Conservation (phyloP, 2,329 filamentous ascomycete species). For the Aspergillus proliferans region DNA sequence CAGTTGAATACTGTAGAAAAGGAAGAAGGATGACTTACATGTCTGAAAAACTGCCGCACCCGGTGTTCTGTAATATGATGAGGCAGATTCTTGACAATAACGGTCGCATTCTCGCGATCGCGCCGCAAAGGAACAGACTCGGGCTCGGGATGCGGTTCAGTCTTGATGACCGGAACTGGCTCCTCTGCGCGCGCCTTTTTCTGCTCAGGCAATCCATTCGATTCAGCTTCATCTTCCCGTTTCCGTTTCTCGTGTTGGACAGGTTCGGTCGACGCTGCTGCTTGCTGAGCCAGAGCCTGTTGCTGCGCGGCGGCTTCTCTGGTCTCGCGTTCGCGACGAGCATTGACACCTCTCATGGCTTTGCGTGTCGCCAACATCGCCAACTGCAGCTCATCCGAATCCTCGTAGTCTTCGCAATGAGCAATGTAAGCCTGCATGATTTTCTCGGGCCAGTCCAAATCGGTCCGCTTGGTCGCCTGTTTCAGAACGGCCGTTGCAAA, state of each 20-base stretch:
- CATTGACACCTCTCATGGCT: constrained; percentile 56
- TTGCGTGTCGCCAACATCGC: constrained; percentile 70
- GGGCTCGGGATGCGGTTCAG: constrained; percentile 23
- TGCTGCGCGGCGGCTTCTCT: constrained; percentile 46
- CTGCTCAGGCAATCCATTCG: constrained; percentile 50
- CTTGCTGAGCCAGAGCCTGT: constrained; percentile 13
- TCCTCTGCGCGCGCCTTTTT: constrained; percentile 62
- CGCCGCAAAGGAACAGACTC: constrained; percentile 53
- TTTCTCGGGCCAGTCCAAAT: constrained; percentile 47
- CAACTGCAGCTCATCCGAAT: constrained; percentile 64
- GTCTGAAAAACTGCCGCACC: constrained; percentile 83
- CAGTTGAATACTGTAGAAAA: constrained; percentile 2
- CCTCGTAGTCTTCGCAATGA: constrained; percentile 81
- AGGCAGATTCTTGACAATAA: constrained; percentile 75
- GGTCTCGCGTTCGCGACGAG: constrained; percentile 61
- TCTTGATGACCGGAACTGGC: constrained; percentile 4
- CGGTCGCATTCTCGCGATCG: constrained; percentile 82
- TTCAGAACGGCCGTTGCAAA: constrained; percentile 70
- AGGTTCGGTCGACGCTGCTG: constrained; percentile 17
- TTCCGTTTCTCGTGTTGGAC: constrained; percentile 57
- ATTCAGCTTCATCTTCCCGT: constrained; percentile 53
- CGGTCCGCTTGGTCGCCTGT: constrained; percentile 55
- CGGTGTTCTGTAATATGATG: constrained; percentile 61
- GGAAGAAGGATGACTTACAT: constrained; percentile 38
- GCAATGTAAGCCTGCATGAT: constrained; percentile 42